phyloP scores from a whole-genome alignment of 352 stramenopile genomes.

The Phytophthora hybrid region DNA sequence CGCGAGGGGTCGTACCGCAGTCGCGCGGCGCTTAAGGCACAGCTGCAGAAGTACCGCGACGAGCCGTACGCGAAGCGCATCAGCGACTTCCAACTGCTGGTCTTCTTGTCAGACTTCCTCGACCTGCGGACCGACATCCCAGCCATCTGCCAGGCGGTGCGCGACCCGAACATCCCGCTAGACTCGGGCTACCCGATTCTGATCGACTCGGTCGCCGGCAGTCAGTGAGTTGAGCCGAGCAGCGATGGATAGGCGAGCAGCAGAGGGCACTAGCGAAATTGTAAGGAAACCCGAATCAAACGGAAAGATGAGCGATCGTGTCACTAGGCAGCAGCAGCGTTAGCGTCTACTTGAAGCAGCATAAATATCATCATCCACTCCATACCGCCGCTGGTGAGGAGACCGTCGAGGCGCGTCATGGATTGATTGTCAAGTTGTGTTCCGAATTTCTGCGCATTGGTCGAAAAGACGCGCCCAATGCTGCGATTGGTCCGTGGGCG shows the following conservation, averaged over 20 bases:
- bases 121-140: conserved; percentile 93
- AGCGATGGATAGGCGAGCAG: conserved; percentile 20
- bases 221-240: conserved; percentile 43
- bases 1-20: conserved; percentile 85
- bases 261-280: conserved; percentile 28
- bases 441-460: conserved; percentile 27
- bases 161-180: conserved; percentile 88
- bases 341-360: not conserved
- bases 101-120: conserved; percentile 96
- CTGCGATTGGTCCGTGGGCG: conserved; percentile 5
- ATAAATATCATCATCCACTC: not conserved
- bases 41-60: conserved; percentile 82
- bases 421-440: conserved; percentile 14
- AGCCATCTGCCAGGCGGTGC: conserved; percentile 93
- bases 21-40: conserved; percentile 93
- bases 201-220: conserved; percentile 94
- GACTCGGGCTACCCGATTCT: conserved; percentile 97
- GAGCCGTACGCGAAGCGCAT: conserved; percentile 91
- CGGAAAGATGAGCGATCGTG: not conserved
- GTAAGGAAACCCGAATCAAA: conserved; percentile 10
- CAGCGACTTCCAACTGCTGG: conserved; percentile 96
- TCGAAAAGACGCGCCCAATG: conserved; percentile 4
- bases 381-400: conserved; percentile 9
- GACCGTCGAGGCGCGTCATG: conserved; percentile 17
- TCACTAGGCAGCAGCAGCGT: not conserved